These are phyloP conservation scores for Ceratocystis destructans DNA, from an alignment of 2,329 filamentous ascomycete genomes.

Conservation along the genomic window DNA sequence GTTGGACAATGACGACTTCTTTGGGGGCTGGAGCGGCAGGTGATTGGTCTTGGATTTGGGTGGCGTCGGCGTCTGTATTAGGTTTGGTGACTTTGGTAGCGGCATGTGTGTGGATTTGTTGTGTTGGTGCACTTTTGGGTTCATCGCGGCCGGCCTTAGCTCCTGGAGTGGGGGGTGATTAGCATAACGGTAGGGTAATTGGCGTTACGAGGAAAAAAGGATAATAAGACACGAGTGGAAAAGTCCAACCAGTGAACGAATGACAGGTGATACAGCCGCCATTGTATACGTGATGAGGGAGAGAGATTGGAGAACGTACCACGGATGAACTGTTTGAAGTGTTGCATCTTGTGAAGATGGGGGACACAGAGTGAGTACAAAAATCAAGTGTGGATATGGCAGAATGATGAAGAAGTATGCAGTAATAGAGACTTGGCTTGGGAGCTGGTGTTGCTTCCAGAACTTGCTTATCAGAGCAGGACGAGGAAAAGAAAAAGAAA, in stretches of 20 bases:
- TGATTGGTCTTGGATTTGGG: background rate
- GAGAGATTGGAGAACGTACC: slow-evolving; percentile 13
- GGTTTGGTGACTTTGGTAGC: slow-evolving; percentile 1
- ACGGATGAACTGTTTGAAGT: slow-evolving; percentile 19
- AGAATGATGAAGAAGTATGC: background rate
- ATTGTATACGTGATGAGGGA: background rate
- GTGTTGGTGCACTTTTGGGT: slow-evolving; percentile 1
- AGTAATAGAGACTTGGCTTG: background rate
- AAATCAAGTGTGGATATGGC: background rate
- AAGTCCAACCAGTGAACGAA: background rate
- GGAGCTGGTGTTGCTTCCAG: background rate
- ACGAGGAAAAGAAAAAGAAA: background rate
- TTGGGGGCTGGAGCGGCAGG: slow-evolving; percentile 1
- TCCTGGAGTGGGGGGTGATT: background rate
- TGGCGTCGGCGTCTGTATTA: background rate
- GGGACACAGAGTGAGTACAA: background rate
- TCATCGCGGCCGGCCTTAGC: slow-evolving; percentile 17
- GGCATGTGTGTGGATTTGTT: slow-evolving; percentile 1
- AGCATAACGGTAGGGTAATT: background rate
- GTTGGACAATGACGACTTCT: slow-evolving; percentile 13
- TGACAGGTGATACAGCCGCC: background rate
- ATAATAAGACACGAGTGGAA: background rate
- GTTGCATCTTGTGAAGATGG: slow-evolving; percentile 13
- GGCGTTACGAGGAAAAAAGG: background rate
- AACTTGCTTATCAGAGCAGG: background rate